A percentile compares a stretch with the other conserved stretches of the same genome.
These are phyloP conservation scores for Sclerotiophoma versabilis DNA, from an alignment of 2,329 filamentous ascomycete species.

Conservation along the genomic window DNA sequence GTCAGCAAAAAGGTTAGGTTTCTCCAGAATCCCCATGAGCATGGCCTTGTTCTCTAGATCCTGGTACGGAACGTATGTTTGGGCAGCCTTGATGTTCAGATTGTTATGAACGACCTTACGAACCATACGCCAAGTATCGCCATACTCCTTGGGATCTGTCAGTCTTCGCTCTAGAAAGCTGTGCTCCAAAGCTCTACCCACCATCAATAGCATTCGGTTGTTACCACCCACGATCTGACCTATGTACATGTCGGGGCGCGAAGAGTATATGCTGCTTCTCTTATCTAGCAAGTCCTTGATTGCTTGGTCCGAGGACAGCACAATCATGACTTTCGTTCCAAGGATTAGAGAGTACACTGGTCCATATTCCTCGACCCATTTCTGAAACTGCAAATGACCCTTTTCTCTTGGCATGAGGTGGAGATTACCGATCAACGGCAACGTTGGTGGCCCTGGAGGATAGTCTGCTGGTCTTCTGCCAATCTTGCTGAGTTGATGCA, in stretches of 20 bases:
- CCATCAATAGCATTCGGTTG: slow-evolving; percentile 23
- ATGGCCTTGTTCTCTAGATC: slow-evolving; percentile 64
- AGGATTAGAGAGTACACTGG: slow-evolving; percentile 61
- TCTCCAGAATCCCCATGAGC: slow-evolving; percentile 57
- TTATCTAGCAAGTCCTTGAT: slow-evolving; percentile 63
- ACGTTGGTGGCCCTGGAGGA: slow-evolving; percentile 60
- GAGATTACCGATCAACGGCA: slow-evolving; percentile 61
- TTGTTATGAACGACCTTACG: slow-evolving; percentile 30
- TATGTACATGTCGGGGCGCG: slow-evolving; percentile 48
- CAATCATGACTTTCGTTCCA: slow-evolving; percentile 57
- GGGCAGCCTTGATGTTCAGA: slow-evolving; percentile 29
- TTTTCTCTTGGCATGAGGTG: slow-evolving; percentile 57
- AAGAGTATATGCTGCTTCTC: slow-evolving; percentile 59
- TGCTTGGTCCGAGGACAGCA: slow-evolving; percentile 55
- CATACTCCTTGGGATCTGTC: slow-evolving; percentile 20
- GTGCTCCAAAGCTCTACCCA: background rate
- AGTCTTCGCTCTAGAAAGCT: background rate
- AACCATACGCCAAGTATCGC: slow-evolving; percentile 24
- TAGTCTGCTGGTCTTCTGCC: slow-evolving; percentile 46
- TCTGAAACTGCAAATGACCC: slow-evolving; percentile 57
- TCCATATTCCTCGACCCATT: slow-evolving; percentile 62
- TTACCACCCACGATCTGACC: slow-evolving; percentile 19
- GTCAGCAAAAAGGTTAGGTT: slow-evolving; percentile 52
- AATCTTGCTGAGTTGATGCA: slow-evolving; percentile 19
- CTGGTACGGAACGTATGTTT: slow-evolving; percentile 58